Base-by-base conservation (phyloP, 2,329 filamentous ascomycete genomes). In the Claviceps fusiformis region DNA sequence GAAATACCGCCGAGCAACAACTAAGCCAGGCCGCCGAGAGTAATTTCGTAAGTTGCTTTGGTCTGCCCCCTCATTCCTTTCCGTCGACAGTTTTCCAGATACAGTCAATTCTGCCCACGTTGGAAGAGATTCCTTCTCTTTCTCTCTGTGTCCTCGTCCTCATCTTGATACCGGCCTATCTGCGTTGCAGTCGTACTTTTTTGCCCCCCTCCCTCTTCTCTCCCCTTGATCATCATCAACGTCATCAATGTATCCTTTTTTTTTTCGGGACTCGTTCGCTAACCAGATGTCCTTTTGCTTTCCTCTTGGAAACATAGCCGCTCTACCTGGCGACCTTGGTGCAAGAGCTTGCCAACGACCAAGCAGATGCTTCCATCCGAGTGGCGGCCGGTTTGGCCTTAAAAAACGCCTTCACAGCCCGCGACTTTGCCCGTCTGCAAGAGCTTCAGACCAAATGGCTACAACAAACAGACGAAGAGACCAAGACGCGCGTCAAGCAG, bases 391-490 rank as follows among this genome's bases (percentile, higher is more conserved):
- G 91, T 82, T 82, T 98, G 64, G 92, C 93, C 63, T 79, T 98
- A 67, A 98, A 98, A 77, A 98, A 98, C 79, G 87, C 93, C 66
- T 97, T 98, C 76, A 89, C 89, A 67, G 88, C 91, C 67, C 87
- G 93, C 78, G 93, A 98, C 73, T 85, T 85, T 67, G 76, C 83
- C 66, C 86, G 90, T 68, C 84, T 95, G 73, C 86, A 88, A 68
- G 87, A 95, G 70, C 82, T 97, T 56, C 93, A 97, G 75, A 80
- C 83, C 67, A 90, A 95, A 85, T 98, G 93, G 93, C 77, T 93
- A 59, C 82, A 85, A 69, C 83, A 87, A 68, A 86, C 92, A 62
- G 86, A 89, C 65, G 78, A 82, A 62, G 83, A 87, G 58, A 87
- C 90, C 65, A 96, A 95, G 81, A 79, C 76, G 60, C 82, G 85